Evolutionary conservation across 257 asterid genomes (phyloP), one percentile per base, ranked within the genome.

Genomic region (Prunella vulgaris): DNA sequence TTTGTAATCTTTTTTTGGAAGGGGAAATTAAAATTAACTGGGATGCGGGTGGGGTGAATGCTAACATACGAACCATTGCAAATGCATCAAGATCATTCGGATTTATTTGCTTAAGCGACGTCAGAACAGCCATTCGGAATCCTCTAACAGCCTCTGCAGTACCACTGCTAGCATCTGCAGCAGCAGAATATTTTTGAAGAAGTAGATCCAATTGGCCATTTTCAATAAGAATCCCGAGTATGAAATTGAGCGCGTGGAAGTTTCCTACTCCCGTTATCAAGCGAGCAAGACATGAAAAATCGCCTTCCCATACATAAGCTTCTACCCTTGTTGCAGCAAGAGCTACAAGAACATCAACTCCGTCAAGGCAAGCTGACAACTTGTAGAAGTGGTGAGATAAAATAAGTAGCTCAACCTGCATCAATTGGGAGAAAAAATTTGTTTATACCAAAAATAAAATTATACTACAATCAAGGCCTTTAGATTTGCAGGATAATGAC

Each of bases 311-410:
- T 28, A 91, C 97, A 81, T 94, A 94, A 66, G 96, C 89, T 76
- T 94, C 99, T 37, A 94, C 97, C 82, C 96, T 86, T 35, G 96
- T 91, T 57, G 96, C 96, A 72, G 99, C 96, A 76, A 94, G 97
- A 69, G 96, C 95, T 70, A 94, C 99, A 62, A 94, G 99, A 81
- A 94, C 99, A 76, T 94, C 99, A 51, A 94, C 99, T 75, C 99
- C 99, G 72, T 94, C 99, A 25, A 94, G 96, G 84, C 99, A 91
- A 10, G 96, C 80, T 33, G 99, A 94, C 78, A 87, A 84, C 82
- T 94, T 90, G 92, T 94, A 94, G 85, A 90, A 94, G 81, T 94
- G 99, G 85, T 94, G 99, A 80, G 99, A 89, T 57, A 94, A 79
- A 76, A 94, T 94, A 61, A 94, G 95, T 66, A 94, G 99, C 81